Percentiles rank a stretch among this genome's conserved stretches.
Conservation (phyloP, 164 flowering plant genomes). For the Dillenia suffruticosa region DNA sequence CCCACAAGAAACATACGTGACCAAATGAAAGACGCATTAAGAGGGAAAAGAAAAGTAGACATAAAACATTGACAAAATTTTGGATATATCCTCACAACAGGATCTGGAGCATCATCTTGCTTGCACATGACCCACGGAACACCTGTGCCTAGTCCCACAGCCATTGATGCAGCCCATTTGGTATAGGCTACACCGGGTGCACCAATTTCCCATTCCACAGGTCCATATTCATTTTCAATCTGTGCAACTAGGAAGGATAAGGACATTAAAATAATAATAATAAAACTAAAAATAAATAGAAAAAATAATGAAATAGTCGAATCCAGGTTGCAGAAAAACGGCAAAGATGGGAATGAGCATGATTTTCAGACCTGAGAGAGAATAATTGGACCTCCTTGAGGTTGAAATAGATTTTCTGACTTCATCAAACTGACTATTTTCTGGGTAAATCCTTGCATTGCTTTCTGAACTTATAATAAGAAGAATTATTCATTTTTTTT, state of each 20-base stretch:
- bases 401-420: constrained; percentile 40
- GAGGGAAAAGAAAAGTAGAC: constrained; percentile 1
- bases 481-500: no score
- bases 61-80: no score
- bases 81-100: constrained; percentile 40
- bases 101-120: constrained; percentile 92
- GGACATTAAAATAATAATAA: constrained; percentile 4
- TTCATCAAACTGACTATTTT: constrained; percentile 52
- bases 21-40: background rate
- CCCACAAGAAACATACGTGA: background rate
- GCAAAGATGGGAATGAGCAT: background rate
- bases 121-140: constrained; percentile 99
- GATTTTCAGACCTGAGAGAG: constrained; percentile 40
- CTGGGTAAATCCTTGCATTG: constrained; percentile 47
- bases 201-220: constrained; percentile 74
- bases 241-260: constrained; percentile 17
- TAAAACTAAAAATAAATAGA: background rate
- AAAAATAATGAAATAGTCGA: background rate
- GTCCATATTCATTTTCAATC: constrained; percentile 90
- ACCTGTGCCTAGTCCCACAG: constrained; percentile 77
- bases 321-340: background rate
- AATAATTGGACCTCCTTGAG: constrained; percentile 60
- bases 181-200: constrained; percentile 72
- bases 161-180: constrained; percentile 86
- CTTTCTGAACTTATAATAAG: constrained; percentile 18